Evolutionary conservation across 768 basidiomycete species (phyloP), one percentile per base, ranked within the genome.

Genomic region (Antrodiella citrinella): DNA sequence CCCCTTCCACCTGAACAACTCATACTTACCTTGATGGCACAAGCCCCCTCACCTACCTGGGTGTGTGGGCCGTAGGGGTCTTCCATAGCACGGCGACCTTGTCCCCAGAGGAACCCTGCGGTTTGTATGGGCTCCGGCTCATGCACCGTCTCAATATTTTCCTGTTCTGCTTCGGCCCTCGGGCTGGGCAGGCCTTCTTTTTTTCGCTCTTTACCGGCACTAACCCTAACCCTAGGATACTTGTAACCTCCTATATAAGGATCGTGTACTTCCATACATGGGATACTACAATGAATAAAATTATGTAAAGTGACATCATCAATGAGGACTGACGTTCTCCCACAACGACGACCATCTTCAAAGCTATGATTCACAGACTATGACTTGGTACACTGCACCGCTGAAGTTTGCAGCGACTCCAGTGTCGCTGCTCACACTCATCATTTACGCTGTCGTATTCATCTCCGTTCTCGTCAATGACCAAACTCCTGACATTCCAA

Each of bases 401-500:
- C 55, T 59, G 51, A 51, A 62, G 23, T 78, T 77, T 61, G 60
- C 65, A 48, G 63, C 68, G 1, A 43, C 65, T 10, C 75, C 76
- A 0, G 71, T 74, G 7, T 74, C 78, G 0, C 48, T 78, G 47
- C 59, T 82, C 2, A 63, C 74, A 13, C 53, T 75, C 9, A 44
- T 77, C 49, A 57, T 78, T 26, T 86, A 84, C 58, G 62, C 62
- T 1, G 58, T 66, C 1, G 62, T 82, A 47, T 75, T 82, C 54
- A 60, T 57, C 22, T 60, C 73, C 5, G 70, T 82, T 1, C 58
- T 76, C 3, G 55, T 73, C 35, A 77, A 76, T 3, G 77, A 84
- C 59, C 59, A 69, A 5, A 67, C 81, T 1, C 69, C 75, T 0
- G 47, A 57, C 5, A 66, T 77, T 15, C 79, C 78, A 0, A 68